Base-by-base conservation (phyloP, 441 rosid genomes). In the Populus hybrid region DNA sequence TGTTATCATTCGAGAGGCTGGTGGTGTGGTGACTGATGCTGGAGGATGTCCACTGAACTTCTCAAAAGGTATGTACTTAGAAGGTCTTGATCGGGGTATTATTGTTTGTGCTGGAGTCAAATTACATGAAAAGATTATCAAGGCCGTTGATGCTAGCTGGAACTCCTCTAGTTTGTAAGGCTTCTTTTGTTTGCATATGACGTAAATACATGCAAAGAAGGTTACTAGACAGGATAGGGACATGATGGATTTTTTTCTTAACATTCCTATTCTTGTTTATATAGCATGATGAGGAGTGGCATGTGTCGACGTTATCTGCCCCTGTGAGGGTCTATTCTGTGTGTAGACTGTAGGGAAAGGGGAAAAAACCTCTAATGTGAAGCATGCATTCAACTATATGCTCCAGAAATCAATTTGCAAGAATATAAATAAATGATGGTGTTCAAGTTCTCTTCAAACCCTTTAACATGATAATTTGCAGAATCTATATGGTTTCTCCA, bases 71-170 rank as follows among this genome's bases (percentile, higher is more conserved):
- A 69, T 79, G 3, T 87, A 82, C 82, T 81, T 91, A 72, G 89
- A 88, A 83, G 88, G 90, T 74, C 92, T 89, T 21, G 93, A 91
- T 63, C 84, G 93, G n/a, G 93, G 95, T 33, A 84, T 91, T 72
- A 76, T 91, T 33, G 89, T 88, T 14, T 85, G 90, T 36, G 69
- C 91, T 7, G 90, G 92, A 16, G 80, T 88, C 50, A 78, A 75
- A 72, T 78, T 89, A 70, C 93, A 91, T 26, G 90, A 84, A 72
- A 91, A 75, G 76, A 85, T 91, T 80, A 82, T 87, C 73, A 35
- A 72, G 67, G 90, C 92, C 64, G 89, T 91, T 66, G 90, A 91
- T 84, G 93, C 90, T 45, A 91, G 95, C 85, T 91, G 95, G 93
- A 82, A 83, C 78, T 91, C 92, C 75, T 91, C 95, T 28, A 66